Evolutionary conservation across 1,284 basidiomycete genomes (phyloP).

Genomic region (Tremellales sp.): DNA sequence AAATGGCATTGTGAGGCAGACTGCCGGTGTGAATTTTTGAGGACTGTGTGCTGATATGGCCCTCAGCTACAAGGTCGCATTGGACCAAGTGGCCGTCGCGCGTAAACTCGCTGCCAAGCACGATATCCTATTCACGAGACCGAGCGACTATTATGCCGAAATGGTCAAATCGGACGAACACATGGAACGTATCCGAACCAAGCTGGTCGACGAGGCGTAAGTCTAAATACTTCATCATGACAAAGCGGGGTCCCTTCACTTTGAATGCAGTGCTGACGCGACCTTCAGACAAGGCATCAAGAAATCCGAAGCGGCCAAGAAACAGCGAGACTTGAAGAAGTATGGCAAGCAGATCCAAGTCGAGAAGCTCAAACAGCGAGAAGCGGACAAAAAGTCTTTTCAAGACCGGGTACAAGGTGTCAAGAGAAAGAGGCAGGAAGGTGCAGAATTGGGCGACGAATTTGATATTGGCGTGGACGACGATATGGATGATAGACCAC

Average conservation of each 20-base stretch:
- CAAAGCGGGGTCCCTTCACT: neutral
- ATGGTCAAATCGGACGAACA: conserved; percentile 98
- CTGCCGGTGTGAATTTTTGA: too few species aligned
- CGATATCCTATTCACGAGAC: conserved; percentile 81
- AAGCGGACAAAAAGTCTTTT: conserved; percentile 73
- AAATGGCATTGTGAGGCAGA: conserved; percentile 78
- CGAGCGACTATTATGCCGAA: conserved; percentile 93
- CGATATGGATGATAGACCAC: conserved; percentile 68
- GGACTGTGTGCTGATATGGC: too few species aligned
- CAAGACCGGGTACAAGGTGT: conserved; percentile 75
- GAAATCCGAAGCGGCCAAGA: conserved; percentile 84
- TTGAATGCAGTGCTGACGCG: conserved; percentile 3
- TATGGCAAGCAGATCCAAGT: conserved; percentile 95
- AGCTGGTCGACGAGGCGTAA: conserved; percentile 73
- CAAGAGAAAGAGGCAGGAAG: conserved; percentile 82
- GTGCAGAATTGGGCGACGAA: conserved; percentile 69
- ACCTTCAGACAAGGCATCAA: conserved; percentile 68
- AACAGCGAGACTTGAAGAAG: conserved; percentile 93
- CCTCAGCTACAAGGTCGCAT: conserved; percentile 94
- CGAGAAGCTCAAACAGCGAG: conserved; percentile 75
- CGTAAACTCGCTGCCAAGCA: conserved; percentile 67
- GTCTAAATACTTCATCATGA: conserved; percentile 7
- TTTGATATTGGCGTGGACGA: conserved; percentile 84
- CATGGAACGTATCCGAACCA: conserved; percentile 94
- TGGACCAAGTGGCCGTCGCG: conserved; percentile 73